Percentiles rank a stretch among this genome's conserved stretches.
These are phyloP conservation scores for Dysphania ambrosioides DNA, from an alignment of 148 eudicot genomes.

Conservation along the genomic window DNA sequence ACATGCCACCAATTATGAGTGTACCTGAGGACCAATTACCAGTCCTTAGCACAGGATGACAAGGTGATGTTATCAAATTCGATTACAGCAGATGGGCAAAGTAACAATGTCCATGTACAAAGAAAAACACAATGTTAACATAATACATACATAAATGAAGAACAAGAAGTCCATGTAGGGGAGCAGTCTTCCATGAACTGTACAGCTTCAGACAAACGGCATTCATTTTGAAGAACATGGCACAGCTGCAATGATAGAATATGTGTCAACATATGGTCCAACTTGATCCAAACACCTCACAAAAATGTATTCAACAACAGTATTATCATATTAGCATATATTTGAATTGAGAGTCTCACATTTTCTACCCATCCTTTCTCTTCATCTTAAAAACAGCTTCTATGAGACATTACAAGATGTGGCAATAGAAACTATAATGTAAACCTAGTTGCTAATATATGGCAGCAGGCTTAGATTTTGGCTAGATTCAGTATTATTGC, in stretches of 20 bases:
- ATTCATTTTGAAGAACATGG: slow-evolving; percentile 72
- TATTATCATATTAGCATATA: background rate
- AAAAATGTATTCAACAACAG: background rate
- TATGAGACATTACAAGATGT: background rate
- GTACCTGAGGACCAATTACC: slow-evolving; percentile 41
- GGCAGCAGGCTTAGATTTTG: background rate
- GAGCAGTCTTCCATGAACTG: slow-evolving; percentile 80
- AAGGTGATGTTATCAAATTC: background rate
- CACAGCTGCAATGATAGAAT: slow-evolving; percentile 56
- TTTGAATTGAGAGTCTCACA: background rate
- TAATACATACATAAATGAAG: slow-evolving; percentile 68
- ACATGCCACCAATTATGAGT: slow-evolving; percentile 99
- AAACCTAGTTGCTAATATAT: background rate
- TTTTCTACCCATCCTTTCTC: background rate
- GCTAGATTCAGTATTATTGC: background rate
- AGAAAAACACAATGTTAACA: background rate
- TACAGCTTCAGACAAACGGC: slow-evolving; percentile 82
- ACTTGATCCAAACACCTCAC: background rate
- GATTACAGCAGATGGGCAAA: background rate
- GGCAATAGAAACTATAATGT: too few species aligned
- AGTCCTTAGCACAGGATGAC: slow-evolving; percentile 1
- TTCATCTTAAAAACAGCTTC: too few species aligned
- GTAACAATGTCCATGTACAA: background rate
- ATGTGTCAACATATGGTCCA: background rate
- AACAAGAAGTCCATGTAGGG: slow-evolving; percentile 54